Evolutionary conservation across 208 protist species (phyloP).

Genomic region (Crithidia thermophila): DNA sequence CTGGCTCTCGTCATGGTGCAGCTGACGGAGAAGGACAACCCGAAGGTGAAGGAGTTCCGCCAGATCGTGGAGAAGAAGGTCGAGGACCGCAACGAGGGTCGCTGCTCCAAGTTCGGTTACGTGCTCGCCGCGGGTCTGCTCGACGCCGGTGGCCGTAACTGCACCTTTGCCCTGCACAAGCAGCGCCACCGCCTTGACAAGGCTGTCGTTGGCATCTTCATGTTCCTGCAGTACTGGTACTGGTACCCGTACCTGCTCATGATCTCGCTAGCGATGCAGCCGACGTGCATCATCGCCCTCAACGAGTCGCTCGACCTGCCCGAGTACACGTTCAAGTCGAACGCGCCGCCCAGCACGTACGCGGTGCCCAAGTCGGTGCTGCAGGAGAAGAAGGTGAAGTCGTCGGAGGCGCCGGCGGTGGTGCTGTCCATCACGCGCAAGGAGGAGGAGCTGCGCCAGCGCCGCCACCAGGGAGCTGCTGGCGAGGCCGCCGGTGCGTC

Average conservation of each 20-base stretch:
- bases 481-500: conserved; percentile 7
- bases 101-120: conserved; percentile 98
- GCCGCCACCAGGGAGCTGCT: conserved; percentile 31
- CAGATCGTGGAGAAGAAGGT: conserved; percentile 73
- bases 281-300: conserved; percentile 97
- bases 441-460: conserved; percentile 82
- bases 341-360: conserved; percentile 95
- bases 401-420: conserved; percentile 59
- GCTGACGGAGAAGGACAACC: conserved; percentile 85
- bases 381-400: conserved; percentile 87
- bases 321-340: conserved; percentile 92
- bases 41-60: conserved; percentile 90
- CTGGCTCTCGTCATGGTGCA: conserved; percentile 98
- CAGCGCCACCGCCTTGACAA: conserved; percentile 95
- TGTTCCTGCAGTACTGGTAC: conserved; percentile 99
- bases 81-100: conserved; percentile 94
- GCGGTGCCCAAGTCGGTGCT: conserved; percentile 83
- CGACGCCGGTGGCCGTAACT: conserved; percentile 98
- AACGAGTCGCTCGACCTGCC: conserved; percentile 97
- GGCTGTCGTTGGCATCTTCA: conserved; percentile 96
- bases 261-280: conserved; percentile 96
- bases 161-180: conserved; percentile 95
- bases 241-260: conserved; percentile 99
- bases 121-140: conserved; percentile 97
- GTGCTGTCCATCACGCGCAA: conserved; percentile 90